These are phyloP conservation scores for Aspergillus candidus DNA, from an alignment of 2,329 filamentous ascomycete species.

Conservation along the genomic window DNA sequence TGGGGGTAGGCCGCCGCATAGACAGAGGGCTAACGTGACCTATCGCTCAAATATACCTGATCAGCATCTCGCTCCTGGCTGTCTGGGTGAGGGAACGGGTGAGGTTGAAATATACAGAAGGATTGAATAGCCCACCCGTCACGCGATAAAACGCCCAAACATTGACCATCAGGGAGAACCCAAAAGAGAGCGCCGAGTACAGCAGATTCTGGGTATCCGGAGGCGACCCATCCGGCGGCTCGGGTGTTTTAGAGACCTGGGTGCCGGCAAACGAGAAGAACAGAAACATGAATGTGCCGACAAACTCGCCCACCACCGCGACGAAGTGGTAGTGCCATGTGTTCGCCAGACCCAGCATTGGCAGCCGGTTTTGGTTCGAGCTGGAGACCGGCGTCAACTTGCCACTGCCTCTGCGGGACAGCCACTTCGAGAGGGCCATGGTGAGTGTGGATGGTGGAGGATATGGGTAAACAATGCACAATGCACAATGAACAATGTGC, in stretches of 20 bases:
- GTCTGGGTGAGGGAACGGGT: too few species aligned
- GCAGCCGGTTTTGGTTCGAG: slow-evolving; percentile 17
- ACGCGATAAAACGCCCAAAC: slow-evolving; percentile 52
- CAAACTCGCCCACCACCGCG: slow-evolving; percentile 45
- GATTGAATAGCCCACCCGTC: slow-evolving; percentile 49
- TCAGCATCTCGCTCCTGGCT: not conserved
- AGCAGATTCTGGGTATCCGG: slow-evolving; percentile 34
- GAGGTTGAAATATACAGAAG: slow-evolving; percentile 31
- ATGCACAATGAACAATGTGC: too few species aligned
- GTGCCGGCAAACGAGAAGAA: slow-evolving; percentile 45
- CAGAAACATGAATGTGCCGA: slow-evolving; percentile 48
- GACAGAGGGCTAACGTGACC: slow-evolving; percentile 55
- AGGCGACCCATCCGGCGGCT: slow-evolving; percentile 24
- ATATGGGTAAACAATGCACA: too few species aligned
- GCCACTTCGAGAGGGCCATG: too few species aligned
- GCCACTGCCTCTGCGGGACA: too few species aligned
- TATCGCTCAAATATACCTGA: slow-evolving; percentile 9
- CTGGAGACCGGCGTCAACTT: not conserved
- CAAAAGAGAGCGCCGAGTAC: slow-evolving; percentile 42
- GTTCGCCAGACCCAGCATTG: slow-evolving; percentile 32
- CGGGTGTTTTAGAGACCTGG: slow-evolving; percentile 41
- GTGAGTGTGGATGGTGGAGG: too few species aligned
- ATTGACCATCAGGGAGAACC: slow-evolving; percentile 46
- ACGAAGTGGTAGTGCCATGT: slow-evolving; percentile 41
- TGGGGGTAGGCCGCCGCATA: slow-evolving; percentile 53